Evolutionary conservation across 306 rosid genomes (phyloP).

Genomic region (Inga oerstediana): DNA sequence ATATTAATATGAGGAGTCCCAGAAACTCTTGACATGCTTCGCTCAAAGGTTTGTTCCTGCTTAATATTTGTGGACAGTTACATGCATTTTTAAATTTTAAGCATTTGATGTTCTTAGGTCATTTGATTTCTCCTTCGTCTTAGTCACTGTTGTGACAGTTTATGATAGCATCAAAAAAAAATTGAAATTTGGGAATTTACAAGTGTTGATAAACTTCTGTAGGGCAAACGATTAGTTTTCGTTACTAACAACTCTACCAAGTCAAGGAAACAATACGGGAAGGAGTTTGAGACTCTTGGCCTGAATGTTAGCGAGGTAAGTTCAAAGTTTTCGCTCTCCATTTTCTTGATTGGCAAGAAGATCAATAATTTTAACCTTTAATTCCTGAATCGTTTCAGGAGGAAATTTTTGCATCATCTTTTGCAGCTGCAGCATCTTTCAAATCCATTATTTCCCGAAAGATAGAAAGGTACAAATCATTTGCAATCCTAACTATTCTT

Average conservation of each 20-base stretch:
- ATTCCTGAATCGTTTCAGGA: conserved; percentile 58
- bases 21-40: conserved; percentile 90
- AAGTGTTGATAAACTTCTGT: conserved; percentile 29
- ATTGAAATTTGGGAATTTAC: conserved; percentile 16
- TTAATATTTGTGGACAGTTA: conserved; percentile 22
- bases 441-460: conserved; percentile 89
- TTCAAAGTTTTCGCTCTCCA: conserved; percentile 25
- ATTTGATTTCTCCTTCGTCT: background rate
- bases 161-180: background rate
- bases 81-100: conserved; percentile 22
- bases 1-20: conserved; percentile 94
- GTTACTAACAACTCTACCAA: conserved; percentile 98
- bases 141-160: background rate
- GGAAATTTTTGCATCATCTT: conserved; percentile 98
- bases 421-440: conserved; percentile 96
- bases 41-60: conserved; percentile 75
- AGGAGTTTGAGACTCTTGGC: conserved; percentile 98
- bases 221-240: conserved; percentile 96
- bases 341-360: conserved; percentile 17
- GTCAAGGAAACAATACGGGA: conserved; percentile 98
- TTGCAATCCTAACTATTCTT: conserved; percentile 10
- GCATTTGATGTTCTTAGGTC: background rate
- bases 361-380: conserved; percentile 16
- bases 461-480: conserved; percentile 76
- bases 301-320: conserved; percentile 80